phyloP scores from a whole-genome alignment of 179 eudicot genomes.

The Silene coronaria region DNA sequence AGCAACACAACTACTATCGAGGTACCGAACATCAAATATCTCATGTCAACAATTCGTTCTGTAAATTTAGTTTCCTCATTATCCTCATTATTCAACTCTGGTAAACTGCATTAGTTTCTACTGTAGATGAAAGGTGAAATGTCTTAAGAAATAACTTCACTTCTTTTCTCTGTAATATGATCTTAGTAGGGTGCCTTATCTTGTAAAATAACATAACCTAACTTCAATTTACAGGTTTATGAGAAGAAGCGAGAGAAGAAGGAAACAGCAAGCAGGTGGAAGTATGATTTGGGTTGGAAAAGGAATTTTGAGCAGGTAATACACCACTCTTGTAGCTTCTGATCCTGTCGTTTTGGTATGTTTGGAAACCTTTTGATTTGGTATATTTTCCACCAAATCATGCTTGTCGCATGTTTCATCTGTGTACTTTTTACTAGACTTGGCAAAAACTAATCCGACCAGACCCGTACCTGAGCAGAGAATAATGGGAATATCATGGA shows the following conservation, averaged over 20 bases:
- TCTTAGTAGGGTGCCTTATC: too few species aligned
- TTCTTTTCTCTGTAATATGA: background rate
- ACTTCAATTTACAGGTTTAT: conserved; percentile 52
- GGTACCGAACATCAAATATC: conserved; percentile 36
- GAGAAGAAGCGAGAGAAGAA: conserved; percentile 89
- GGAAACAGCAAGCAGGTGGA: conserved; percentile 63
- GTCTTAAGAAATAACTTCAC: too few species aligned
- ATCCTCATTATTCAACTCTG: background rate
- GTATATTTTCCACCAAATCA: too few species aligned
- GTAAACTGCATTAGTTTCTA: background rate
- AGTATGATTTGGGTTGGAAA: conserved; percentile 78
- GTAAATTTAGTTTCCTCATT: background rate
- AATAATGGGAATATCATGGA: too few species aligned
- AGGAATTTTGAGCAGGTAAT: conserved; percentile 74
- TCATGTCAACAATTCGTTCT: background rate
- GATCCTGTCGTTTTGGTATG: too few species aligned
- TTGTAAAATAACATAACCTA: background rate
- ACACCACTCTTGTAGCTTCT: background rate
- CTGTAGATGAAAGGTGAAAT: background rate
- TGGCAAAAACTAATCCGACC: too few species aligned
- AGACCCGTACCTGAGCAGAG: too few species aligned
- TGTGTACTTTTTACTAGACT: too few species aligned
- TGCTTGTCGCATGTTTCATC: too few species aligned
- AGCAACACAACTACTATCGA: conserved; percentile 93
- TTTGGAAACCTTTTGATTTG: too few species aligned